phyloP scores from a whole-genome alignment of 257 asterid species.

The Solanum medicagineum region DNA sequence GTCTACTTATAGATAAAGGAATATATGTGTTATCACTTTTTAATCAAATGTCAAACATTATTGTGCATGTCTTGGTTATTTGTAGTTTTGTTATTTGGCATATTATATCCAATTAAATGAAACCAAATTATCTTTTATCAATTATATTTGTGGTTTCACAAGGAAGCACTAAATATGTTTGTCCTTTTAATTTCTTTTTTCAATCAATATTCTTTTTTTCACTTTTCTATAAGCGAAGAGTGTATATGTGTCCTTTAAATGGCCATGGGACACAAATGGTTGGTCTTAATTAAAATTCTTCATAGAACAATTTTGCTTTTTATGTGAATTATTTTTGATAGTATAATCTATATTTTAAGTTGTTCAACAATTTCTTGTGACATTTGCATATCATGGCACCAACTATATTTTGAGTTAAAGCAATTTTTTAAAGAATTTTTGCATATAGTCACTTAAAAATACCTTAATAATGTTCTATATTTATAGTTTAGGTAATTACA shows the following conservation, averaged over 20 bases:
- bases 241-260: not conserved
- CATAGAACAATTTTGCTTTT: not conserved
- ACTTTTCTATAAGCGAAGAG: not conserved
- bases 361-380: not conserved
- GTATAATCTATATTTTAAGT: not conserved
- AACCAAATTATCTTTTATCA: not conserved
- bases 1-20: conserved; percentile 4
- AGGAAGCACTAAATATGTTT: not conserved
- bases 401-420: not conserved
- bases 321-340: not conserved
- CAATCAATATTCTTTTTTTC: no score
- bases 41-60: not conserved
- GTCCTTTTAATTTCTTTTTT: not conserved
- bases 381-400: not conserved
- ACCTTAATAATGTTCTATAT: no score
- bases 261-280: not conserved
- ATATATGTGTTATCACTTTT: not conserved
- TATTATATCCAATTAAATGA: not conserved
- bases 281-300: not conserved
- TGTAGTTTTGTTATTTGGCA: not conserved
- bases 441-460: no score
- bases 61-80: not conserved
- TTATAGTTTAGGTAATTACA: no score
- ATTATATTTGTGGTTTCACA: not conserved
- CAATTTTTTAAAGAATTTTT: not conserved